Evolutionary conservation across 352 stramenopile genomes (phyloP).

Genomic region (Phytophthora pistaciae): DNA sequence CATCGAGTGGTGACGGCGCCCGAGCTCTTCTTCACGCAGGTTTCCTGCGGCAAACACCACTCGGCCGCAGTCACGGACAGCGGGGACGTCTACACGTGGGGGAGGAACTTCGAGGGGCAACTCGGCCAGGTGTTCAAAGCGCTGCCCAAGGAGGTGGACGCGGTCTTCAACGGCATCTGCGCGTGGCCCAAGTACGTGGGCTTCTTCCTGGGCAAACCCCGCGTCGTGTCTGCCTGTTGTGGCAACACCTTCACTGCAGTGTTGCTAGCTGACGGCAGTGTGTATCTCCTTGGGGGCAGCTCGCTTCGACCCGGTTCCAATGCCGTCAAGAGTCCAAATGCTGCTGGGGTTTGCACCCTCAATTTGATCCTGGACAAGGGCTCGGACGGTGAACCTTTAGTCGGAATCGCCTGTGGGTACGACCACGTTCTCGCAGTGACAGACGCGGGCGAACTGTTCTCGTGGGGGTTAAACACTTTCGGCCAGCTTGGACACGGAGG

Average conservation of each 20-base stretch:
- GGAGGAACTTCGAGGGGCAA: slow-evolving; percentile 88
- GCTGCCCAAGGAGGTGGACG: slow-evolving; percentile 42
- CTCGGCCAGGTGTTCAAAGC: slow-evolving; percentile 66
- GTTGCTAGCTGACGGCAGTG: slow-evolving; percentile 63
- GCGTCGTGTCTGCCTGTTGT: slow-evolving; percentile 64
- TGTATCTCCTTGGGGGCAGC: slow-evolving; percentile 85
- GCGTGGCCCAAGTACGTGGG: slow-evolving; percentile 83
- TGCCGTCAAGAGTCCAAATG: slow-evolving; percentile 8
- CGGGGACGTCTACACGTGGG: slow-evolving; percentile 92
- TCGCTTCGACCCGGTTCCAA: slow-evolving; percentile 43
- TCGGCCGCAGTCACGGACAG: slow-evolving; percentile 76
- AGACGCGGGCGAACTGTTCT: slow-evolving; percentile 56
- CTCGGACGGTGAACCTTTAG: slow-evolving; percentile 48
- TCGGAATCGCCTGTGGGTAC: slow-evolving; percentile 68
- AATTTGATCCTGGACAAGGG: slow-evolving; percentile 43
- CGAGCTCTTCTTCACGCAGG: slow-evolving; percentile 60
- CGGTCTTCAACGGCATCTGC: slow-evolving; percentile 61
- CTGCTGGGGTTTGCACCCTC: slow-evolving; percentile 23
- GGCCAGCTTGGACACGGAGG: slow-evolving; percentile 79
- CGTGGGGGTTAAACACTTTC: slow-evolving; percentile 86
- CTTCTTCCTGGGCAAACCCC: slow-evolving; percentile 54
- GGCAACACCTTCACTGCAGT: slow-evolving; percentile 83
- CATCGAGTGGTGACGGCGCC: slow-evolving; percentile 48
- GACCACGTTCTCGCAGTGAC: slow-evolving; percentile 77
- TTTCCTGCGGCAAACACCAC: slow-evolving; percentile 82